Conservation (phyloP, 2,329 filamentous ascomycete genomes). For the Paraconiothyrium brasiliense region DNA sequence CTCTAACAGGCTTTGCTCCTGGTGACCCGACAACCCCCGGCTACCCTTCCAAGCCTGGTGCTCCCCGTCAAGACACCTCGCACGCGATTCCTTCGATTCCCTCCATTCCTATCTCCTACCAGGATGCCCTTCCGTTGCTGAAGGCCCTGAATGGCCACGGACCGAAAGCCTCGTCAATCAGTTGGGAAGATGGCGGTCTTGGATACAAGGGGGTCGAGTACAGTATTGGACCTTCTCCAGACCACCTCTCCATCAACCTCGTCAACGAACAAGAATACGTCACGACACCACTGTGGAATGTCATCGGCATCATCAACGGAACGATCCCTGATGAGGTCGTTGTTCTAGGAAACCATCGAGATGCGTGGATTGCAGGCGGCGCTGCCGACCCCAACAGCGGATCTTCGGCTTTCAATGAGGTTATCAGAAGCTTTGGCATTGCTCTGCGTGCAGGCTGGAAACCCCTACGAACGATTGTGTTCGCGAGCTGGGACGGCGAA, state of each 20-base stretch:
- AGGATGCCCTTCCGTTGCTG: conserved; percentile 86
- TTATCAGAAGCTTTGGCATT: conserved; percentile 76
- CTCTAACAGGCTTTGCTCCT: conserved; percentile 62
- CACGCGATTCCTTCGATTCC: conserved; percentile 82
- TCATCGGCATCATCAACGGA: conserved; percentile 91
- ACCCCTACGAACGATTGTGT: conserved; percentile 88
- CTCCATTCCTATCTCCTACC: conserved; percentile 89
- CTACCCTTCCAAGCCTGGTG: conserved; percentile 92
- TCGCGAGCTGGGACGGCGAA: conserved; percentile 74
- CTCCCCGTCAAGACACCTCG: conserved; percentile 75
- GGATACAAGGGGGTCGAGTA: conserved; percentile 84
- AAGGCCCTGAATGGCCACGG: conserved; percentile 90
- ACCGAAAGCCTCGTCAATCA: conserved; percentile 77
- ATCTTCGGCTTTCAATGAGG: conserved; percentile 80
- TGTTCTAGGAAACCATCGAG: conserved; percentile 89
- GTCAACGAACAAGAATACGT: conserved; percentile 61
- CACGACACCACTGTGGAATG: conserved; percentile 69
- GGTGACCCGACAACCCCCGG: conserved; percentile 91
- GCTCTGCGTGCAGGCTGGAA: conserved; percentile 80
- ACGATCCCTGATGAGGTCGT: conserved; percentile 85
- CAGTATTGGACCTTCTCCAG: conserved; percentile 83
- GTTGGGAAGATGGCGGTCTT: conserved; percentile 79
- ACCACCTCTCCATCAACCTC: conserved; percentile 65
- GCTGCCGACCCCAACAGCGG: conserved; percentile 85
- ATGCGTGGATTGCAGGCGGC: conserved; percentile 89